phyloP scores from a whole-genome alignment of 805 yeast species.

The Kluyveromyces starmeri region DNA sequence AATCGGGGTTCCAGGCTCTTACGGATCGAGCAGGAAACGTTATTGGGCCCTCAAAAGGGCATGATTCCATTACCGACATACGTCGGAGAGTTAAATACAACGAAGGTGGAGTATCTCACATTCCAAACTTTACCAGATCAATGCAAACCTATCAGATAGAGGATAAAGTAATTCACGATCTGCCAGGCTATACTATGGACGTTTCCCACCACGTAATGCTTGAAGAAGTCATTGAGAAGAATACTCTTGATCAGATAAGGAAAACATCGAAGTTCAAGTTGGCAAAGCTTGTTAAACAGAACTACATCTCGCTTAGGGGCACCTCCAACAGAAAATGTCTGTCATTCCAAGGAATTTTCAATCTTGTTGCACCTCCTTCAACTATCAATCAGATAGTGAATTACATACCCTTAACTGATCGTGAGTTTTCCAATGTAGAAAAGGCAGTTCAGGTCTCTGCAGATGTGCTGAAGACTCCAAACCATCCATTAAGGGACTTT shows the following conservation, averaged over 20 bases:
- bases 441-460: slow-evolving; percentile 27
- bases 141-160: slow-evolving; percentile 33
- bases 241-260: slow-evolving; percentile 24
- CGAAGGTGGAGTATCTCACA: slow-evolving; percentile 31
- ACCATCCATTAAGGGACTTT: slow-evolving; percentile 27
- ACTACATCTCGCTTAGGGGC: slow-evolving; percentile 33
- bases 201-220: slow-evolving; percentile 10
- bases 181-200: slow-evolving; percentile 33
- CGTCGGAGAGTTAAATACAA: slow-evolving; percentile 10
- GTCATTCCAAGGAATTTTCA: slow-evolving; percentile 56
- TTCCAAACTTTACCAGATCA: slow-evolving; percentile 69
- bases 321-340: slow-evolving; percentile 33
- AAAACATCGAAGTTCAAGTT: slow-evolving; percentile 27
- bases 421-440: slow-evolving; percentile 26
- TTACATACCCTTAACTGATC: slow-evolving; percentile 35
- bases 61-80: not conserved
- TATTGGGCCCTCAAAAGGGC: slow-evolving; percentile 4
- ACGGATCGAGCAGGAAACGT: slow-evolving; percentile 9
- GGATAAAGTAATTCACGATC: slow-evolving; percentile 28
- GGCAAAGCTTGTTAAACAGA: slow-evolving; percentile 23
- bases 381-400: slow-evolving; percentile 41
- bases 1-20: slow-evolving; percentile 14
- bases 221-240: slow-evolving; percentile 23
- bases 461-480: slow-evolving; percentile 13
- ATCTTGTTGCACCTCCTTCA: slow-evolving; percentile 43